These are phyloP conservation scores for Marasmius fiardii DNA, from an alignment of 1,284 basidiomycete species.

Conservation along the genomic window DNA sequence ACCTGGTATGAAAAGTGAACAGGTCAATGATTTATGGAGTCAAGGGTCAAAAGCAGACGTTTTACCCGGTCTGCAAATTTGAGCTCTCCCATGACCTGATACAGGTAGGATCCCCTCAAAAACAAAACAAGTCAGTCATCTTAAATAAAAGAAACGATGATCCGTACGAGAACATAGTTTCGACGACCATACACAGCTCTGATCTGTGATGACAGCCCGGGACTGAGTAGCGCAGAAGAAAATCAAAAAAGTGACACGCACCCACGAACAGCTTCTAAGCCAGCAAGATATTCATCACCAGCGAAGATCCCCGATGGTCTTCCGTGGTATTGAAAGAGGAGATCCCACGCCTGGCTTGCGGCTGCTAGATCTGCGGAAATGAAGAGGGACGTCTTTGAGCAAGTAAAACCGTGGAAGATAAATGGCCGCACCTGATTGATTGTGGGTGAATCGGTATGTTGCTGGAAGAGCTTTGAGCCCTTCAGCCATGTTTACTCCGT, in stretches of 20 bases:
- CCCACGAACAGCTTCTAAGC: conserved; percentile 36
- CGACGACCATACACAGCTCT: conserved; percentile 41
- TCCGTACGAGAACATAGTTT: conserved; percentile 43
- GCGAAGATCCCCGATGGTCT: conserved; percentile 41
- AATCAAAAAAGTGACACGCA: conserved; percentile 16
- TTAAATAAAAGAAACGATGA: neutral
- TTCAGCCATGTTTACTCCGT: conserved; percentile 57
- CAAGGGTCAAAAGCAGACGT: no score
- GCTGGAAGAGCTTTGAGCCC: conserved; percentile 53
- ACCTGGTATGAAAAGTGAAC: conserved; percentile 30
- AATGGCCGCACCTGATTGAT: conserved; percentile 48
- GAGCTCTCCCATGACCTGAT: conserved; percentile 39
- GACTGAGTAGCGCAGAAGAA: neutral
- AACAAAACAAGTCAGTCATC: neutral
- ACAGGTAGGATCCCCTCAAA: conserved; percentile 37
- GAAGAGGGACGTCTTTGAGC: no score
- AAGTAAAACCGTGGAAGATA: no score
- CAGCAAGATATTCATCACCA: conserved; percentile 42
- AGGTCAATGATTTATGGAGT: no score
- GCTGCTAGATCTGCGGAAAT: neutral
- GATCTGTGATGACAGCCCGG: conserved; percentile 23
- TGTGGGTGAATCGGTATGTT: conserved; percentile 54
- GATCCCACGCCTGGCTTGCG: conserved; percentile 28
- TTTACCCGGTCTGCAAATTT: conserved; percentile 37
- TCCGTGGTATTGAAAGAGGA: conserved; percentile 42